These are phyloP conservation scores for Phytophthora citricola DNA, from an alignment of 352 stramenopile genomes.

Conservation along the genomic window DNA sequence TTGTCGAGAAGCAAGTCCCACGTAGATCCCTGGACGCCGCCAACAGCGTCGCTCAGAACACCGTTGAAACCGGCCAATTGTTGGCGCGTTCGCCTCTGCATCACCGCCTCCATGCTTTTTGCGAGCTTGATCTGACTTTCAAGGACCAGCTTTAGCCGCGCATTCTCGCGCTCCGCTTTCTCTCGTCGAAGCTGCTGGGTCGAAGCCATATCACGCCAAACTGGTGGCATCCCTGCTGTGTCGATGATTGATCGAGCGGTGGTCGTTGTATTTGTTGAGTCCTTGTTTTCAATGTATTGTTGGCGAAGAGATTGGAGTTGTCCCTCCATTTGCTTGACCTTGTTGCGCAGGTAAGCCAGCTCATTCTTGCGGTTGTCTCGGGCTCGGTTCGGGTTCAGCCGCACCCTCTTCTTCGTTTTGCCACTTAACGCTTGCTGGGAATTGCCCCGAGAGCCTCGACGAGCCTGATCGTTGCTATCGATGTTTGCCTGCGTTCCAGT, in stretches of 20 bases:
- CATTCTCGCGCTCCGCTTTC: constrained; percentile 54
- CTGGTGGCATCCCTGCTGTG: constrained; percentile 18
- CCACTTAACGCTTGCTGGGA: constrained; percentile 10
- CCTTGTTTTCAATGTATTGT: constrained; percentile 33
- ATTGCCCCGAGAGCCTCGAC: constrained; percentile 1
- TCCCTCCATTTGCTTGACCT: constrained; percentile 51
- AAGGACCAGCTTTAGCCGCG: constrained; percentile 52
- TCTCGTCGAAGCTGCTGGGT: constrained; percentile 40
- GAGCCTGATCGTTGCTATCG: constrained; percentile 1
- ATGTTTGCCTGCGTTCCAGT: background rate
- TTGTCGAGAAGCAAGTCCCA: constrained; percentile 45
- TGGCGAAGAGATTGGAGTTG: constrained; percentile 39
- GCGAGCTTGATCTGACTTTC: constrained; percentile 57
- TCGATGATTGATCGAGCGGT: constrained; percentile 16
- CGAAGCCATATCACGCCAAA: constrained; percentile 49
- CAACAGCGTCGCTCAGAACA: constrained; percentile 25
- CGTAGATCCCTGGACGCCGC: constrained; percentile 20
- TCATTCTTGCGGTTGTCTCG: constrained; percentile 52
- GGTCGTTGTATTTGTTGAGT: constrained; percentile 9
- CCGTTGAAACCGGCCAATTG: constrained; percentile 43
- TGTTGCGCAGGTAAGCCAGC: constrained; percentile 49
- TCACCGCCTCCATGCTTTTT: constrained; percentile 52
- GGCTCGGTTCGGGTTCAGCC: constrained; percentile 46
- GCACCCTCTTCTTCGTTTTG: constrained; percentile 34
- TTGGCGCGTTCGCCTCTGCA: constrained; percentile 40